phyloP scores from a whole-genome alignment of 2,329 filamentous ascomycete species.

The Trichophyton rubrum region DNA sequence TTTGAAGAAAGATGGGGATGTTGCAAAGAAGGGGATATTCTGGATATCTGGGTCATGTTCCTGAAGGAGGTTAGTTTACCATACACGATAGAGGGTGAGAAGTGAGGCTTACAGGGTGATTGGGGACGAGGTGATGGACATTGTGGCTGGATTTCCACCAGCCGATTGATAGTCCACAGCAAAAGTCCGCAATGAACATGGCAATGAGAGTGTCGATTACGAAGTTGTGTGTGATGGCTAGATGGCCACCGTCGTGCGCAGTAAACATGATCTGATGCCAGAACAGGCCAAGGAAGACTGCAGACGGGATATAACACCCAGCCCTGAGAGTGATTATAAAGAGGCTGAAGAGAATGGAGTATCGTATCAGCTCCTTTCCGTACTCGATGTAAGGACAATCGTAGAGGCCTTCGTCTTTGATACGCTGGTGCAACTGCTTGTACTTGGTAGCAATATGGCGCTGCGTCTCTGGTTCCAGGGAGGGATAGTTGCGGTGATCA shows the following conservation, averaged over 20 bases:
- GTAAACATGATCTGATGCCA: slow-evolving; percentile 95
- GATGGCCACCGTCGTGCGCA: slow-evolving; percentile 89
- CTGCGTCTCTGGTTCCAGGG: slow-evolving; percentile 61
- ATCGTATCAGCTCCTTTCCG: slow-evolving; percentile 59
- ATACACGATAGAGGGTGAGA: background rate
- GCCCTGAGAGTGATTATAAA: slow-evolving; percentile 48
- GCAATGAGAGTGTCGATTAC: slow-evolving; percentile 71
- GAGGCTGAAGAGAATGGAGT: slow-evolving; percentile 52
- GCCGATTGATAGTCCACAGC: slow-evolving; percentile 76
- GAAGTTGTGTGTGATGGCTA: slow-evolving; percentile 90
- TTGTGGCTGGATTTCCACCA: slow-evolving; percentile 99
- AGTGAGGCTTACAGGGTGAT: slow-evolving; percentile 47
- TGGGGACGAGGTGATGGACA: slow-evolving; percentile 95
- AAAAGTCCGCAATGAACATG: slow-evolving; percentile 77
- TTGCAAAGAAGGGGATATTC: slow-evolving; percentile 76
- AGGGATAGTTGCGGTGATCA: slow-evolving; percentile 67
- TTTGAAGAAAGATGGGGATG: slow-evolving; percentile 65
- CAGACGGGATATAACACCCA: slow-evolving; percentile 57
- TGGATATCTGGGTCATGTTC: slow-evolving; percentile 95
- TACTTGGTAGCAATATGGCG: slow-evolving; percentile 67
- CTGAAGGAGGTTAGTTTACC: background rate
- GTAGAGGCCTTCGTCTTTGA: slow-evolving; percentile 65
- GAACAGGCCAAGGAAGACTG: slow-evolving; percentile 62
- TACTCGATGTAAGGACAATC: slow-evolving; percentile 75
- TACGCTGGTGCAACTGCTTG: slow-evolving; percentile 56